Evolutionary conservation across 2,329 filamentous ascomycete genomes (phyloP).

Genomic region (Conoideocrella luteorostrata): DNA sequence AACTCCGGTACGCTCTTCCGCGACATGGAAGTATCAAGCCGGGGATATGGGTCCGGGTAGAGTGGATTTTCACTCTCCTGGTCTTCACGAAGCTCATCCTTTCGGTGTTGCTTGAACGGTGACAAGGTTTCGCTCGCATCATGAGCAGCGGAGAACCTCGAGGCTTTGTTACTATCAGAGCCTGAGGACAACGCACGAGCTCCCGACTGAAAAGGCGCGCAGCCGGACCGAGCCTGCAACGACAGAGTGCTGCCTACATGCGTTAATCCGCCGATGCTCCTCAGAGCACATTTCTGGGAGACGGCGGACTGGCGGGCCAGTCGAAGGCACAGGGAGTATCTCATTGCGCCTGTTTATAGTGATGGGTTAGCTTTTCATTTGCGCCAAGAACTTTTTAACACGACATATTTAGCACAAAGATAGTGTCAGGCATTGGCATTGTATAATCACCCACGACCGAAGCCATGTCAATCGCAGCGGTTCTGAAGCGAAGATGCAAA

Average conservation of each 20-base stretch:
- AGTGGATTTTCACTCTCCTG: constrained; percentile 27
- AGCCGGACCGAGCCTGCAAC: neutral
- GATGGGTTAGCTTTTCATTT: constrained; percentile 6
- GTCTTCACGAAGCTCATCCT: constrained; percentile 24
- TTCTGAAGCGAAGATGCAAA: constrained; percentile 40
- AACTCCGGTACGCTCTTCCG: constrained; percentile 29
- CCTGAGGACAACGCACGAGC: constrained; percentile 17
- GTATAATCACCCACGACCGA: constrained; percentile 37
- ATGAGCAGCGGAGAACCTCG: constrained; percentile 14
- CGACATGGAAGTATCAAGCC: constrained; percentile 20
- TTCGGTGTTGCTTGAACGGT: constrained; percentile 31
- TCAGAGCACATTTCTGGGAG: constrained; percentile 4
- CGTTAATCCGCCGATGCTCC: neutral
- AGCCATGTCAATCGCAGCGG: constrained; percentile 44
- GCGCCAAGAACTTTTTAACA: neutral
- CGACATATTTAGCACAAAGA: constrained; percentile 1
- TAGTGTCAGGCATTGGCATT: constrained; percentile 32
- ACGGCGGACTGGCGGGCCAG: constrained; percentile 24
- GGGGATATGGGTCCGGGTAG: constrained; percentile 29
- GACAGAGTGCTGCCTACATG: constrained; percentile 4
- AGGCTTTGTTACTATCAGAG: constrained; percentile 6
- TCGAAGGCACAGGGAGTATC: constrained; percentile 28
- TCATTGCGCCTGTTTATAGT: constrained; percentile 27
- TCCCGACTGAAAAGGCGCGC: neutral
- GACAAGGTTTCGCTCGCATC: constrained; percentile 21